phyloP scores from a whole-genome alignment of 176 grass and related monocot genomes.

The Oryza coarctata region DNA sequence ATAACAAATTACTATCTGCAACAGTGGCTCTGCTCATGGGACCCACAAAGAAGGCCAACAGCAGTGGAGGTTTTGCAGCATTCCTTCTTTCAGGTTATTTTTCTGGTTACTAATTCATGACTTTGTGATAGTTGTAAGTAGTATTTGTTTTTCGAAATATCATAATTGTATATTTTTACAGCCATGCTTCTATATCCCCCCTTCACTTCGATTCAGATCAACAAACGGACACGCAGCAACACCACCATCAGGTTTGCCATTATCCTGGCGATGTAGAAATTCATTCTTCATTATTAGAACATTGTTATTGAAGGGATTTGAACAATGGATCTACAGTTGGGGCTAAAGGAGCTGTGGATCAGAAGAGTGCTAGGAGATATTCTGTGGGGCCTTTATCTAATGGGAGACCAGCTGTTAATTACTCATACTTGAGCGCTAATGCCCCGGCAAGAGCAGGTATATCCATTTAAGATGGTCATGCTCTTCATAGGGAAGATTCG shows the following conservation, averaged over 20 bases:
- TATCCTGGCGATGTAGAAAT: background rate
- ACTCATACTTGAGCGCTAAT: constrained; percentile 41
- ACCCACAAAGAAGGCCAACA: constrained; percentile 74
- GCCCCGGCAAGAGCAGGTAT: constrained; percentile 58
- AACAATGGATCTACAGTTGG: constrained; percentile 44
- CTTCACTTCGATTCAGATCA: constrained; percentile 70
- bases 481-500: background rate
- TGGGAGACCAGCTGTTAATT: constrained; percentile 54
- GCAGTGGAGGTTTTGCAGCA: constrained; percentile 89
- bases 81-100: constrained; percentile 88
- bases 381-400: constrained; percentile 49
- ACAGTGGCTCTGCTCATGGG: constrained; percentile 92
- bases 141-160: background rate
- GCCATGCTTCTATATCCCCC: constrained; percentile 92
- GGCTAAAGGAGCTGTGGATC: constrained; percentile 64
- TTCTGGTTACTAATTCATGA: background rate
- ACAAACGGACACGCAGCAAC: constrained; percentile 48
- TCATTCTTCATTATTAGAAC: background rate
- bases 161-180: constrained; percentile 24
- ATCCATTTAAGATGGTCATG: background rate
- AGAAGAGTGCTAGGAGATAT: constrained; percentile 53
- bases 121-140: constrained; percentile 1
- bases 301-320: background rate
- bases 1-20: constrained; percentile 2
- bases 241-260: constrained; percentile 70